These are phyloP conservation scores for Alternaria ventricosa DNA, from an alignment of 2,329 filamentous ascomycete genomes.

Conservation along the genomic window DNA sequence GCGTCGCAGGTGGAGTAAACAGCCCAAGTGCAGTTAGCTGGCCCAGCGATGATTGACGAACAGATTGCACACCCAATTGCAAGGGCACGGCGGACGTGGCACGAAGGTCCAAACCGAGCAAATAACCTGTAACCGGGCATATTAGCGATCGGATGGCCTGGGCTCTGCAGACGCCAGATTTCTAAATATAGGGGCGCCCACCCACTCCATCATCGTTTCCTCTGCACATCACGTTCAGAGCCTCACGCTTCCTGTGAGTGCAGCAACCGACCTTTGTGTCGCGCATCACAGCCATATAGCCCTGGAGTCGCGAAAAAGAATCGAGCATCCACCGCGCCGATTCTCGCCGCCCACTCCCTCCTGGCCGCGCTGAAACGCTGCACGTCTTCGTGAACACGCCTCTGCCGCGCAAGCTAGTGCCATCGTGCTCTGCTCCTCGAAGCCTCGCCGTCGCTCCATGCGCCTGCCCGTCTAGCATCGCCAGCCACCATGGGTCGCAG, in stretches of 20 bases:
- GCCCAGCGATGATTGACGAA: constrained; percentile 3
- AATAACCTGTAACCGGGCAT: constrained; percentile 18
- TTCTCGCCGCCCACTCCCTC: constrained; percentile 24
- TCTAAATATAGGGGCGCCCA: constrained; percentile 37
- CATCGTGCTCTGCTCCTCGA: constrained; percentile 32
- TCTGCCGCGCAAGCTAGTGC: constrained; percentile 32
- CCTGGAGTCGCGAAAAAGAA: constrained; percentile 22
- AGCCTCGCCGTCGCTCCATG: constrained; percentile 31
- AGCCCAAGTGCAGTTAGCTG: constrained; percentile 2
- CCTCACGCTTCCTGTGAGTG: constrained; percentile 27
- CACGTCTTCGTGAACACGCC: constrained; percentile 26
- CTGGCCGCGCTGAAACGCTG: constrained; percentile 32
- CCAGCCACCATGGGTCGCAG: constrained; percentile 79
- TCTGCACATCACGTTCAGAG: constrained; percentile 40
- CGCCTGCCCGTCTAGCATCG: constrained; percentile 33
- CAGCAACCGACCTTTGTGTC: constrained; percentile 23
- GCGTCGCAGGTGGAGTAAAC: constrained; percentile 14
- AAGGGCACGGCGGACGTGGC: constrained; percentile 6
- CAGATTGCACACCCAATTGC: constrained; percentile 19
- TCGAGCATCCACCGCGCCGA: constrained; percentile 25
- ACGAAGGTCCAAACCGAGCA: constrained; percentile 10
- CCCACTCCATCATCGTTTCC: constrained; percentile 30
- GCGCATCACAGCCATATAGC: constrained; percentile 37
- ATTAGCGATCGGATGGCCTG: constrained; percentile 31
- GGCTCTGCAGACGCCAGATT: constrained; percentile 28